A percentile compares a stretch with the other conserved stretches of the same genome.
Conservation (phyloP, 345 rosid genomes). For the Mercurialis annua region DNA sequence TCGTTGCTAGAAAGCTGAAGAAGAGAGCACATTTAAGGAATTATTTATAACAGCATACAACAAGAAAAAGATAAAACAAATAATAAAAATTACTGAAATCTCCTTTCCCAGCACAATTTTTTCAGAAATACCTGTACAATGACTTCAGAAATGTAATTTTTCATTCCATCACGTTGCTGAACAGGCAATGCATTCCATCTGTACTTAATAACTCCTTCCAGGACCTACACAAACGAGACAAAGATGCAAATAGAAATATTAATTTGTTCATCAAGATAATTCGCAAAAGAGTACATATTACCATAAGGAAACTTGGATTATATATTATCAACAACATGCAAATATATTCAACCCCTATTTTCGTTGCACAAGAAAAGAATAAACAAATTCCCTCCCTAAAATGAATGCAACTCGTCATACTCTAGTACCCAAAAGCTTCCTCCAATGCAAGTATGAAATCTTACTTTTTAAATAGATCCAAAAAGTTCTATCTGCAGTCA, state of each 20-base stretch:
- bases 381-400: too few relatives aligned
- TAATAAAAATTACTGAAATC: background rate
- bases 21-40: slow-evolving; percentile 12
- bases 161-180: slow-evolving; percentile 98
- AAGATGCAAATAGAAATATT: background rate
- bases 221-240: slow-evolving; percentile 50
- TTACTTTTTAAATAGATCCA: too few relatives aligned
- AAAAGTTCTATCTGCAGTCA: too few relatives aligned
- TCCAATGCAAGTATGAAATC: too few relatives aligned
- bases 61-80: background rate
- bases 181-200: slow-evolving; percentile 98
- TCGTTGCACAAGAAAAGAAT: background rate
- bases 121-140: slow-evolving; percentile 71
- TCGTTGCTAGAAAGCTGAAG: slow-evolving; percentile 85
- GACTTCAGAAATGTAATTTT: slow-evolving; percentile 97
- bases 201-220: slow-evolving; percentile 97
- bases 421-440: too few relatives aligned
- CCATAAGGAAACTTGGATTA: background rate
- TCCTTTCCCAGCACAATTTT: background rate
- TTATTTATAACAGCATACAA: background rate
- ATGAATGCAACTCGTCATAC: too few relatives aligned
- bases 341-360: background rate
- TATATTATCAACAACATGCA: background rate
- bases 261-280: background rate
- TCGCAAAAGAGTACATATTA: background rate